phyloP scores from a whole-genome alignment of 2,329 filamentous ascomycete genomes.

The Paracorniculantispora psalliotae region DNA sequence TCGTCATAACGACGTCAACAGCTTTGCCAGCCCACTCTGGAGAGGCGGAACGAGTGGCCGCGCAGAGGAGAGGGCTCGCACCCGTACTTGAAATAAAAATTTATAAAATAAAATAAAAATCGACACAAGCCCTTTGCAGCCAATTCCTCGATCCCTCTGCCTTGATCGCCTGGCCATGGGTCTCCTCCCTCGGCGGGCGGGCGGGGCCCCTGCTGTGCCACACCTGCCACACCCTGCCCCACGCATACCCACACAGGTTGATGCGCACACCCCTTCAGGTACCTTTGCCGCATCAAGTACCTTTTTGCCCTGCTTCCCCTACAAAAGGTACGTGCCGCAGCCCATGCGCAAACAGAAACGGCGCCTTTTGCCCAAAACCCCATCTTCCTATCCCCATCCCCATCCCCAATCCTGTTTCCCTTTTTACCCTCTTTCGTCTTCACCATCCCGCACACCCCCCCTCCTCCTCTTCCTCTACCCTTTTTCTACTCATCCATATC shows the following conservation, averaged over 20 bases:
- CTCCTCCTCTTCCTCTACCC: background rate
- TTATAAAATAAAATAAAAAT: background rate
- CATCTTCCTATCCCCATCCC: conserved; percentile 8
- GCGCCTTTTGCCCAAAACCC: conserved; percentile 7
- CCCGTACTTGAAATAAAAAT: background rate
- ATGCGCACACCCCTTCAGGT: background rate
- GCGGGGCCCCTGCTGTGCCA: conserved; percentile 5
- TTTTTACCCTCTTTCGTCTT: conserved; percentile 9
- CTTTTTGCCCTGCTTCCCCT: background rate
- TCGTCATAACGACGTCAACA: no score
- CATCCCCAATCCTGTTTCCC: conserved; percentile 16
- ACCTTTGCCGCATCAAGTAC: background rate
- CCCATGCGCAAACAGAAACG: conserved; percentile 8
- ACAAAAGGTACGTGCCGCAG: background rate
- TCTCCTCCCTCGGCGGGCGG: background rate
- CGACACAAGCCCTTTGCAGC: no score
- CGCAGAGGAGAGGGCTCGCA: no score
- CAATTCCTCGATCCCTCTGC: background rate
- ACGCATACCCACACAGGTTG: background rate
- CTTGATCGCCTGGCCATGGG: background rate
- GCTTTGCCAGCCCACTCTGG: no score
- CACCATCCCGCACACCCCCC: conserved; percentile 8
- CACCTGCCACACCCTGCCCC: background rate
- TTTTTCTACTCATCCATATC: conserved; percentile 10
- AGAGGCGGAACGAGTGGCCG: no score